A percentile compares a stretch with the other conserved stretches of the same genome.
These are phyloP conservation scores for Cryptococcus amylolentus DNA, from an alignment of 1,284 basidiomycete genomes.

Conservation along the genomic window DNA sequence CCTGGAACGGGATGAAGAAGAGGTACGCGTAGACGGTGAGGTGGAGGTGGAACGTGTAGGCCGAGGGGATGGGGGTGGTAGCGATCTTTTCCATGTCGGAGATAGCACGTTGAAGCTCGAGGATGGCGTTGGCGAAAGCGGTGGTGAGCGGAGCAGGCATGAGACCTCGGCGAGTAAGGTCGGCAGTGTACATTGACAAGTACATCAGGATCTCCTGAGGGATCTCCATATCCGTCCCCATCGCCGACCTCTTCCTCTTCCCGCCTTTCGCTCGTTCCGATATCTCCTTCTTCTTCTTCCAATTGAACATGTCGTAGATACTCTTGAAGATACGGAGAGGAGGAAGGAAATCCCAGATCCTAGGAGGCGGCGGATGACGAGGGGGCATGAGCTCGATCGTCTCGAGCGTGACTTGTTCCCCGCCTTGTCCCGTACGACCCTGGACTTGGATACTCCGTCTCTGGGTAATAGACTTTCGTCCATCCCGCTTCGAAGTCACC, in stretches of 20 bases:
- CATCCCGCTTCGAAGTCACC: slow-evolving; percentile 1
- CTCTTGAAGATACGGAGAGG: slow-evolving; percentile 30
- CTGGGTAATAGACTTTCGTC: slow-evolving; percentile 6
- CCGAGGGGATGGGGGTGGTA: slow-evolving; percentile 31
- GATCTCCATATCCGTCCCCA: slow-evolving; percentile 24
- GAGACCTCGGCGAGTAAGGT: slow-evolving; percentile 16
- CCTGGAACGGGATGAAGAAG: slow-evolving; percentile 37
- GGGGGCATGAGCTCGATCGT: slow-evolving; percentile 38
- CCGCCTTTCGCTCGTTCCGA: slow-evolving; percentile 27
- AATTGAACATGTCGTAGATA: slow-evolving; percentile 26
- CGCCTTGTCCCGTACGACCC: background rate
- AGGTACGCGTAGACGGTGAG: slow-evolving; percentile 33
- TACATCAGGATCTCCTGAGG: slow-evolving; percentile 39
- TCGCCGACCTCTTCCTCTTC: slow-evolving; percentile 19
- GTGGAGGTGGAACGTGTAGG: slow-evolving; percentile 33
- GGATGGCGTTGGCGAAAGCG: slow-evolving; percentile 19
- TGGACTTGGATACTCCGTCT: background rate
- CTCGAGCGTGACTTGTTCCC: slow-evolving; percentile 19
- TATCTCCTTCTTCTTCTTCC: slow-evolving; percentile 18
- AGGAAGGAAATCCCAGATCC: slow-evolving; percentile 32
- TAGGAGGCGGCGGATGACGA: slow-evolving; percentile 27
- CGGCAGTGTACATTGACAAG: slow-evolving; percentile 25
- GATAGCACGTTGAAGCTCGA: slow-evolving; percentile 28
- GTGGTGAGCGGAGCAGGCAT: slow-evolving; percentile 19
- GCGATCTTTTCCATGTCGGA: slow-evolving; percentile 37